phyloP scores from a whole-genome alignment of 495 filamentous ascomycete species.

The Penicillium argentinense region DNA sequence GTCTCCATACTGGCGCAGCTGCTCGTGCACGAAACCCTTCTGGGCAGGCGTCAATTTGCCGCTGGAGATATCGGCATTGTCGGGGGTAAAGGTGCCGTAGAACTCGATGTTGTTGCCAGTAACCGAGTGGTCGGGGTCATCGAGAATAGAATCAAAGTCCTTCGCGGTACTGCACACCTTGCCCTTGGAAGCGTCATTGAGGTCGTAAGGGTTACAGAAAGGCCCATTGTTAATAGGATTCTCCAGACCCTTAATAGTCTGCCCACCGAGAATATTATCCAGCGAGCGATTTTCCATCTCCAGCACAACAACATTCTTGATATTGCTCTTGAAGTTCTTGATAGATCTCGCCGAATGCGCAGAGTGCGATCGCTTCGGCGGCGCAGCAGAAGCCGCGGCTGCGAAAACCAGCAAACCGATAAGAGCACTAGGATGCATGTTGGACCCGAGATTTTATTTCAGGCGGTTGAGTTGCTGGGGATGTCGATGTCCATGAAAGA shows the following conservation, averaged over 20 bases:
- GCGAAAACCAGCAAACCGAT: conserved; percentile 39
- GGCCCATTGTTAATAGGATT: conserved; percentile 47
- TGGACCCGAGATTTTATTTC: not conserved
- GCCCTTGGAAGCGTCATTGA: conserved; percentile 37
- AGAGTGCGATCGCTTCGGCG: conserved; percentile 11
- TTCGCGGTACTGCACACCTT: conserved; percentile 39
- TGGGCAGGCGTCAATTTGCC: conserved; percentile 35
- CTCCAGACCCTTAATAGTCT: conserved; percentile 36
- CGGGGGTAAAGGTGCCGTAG: conserved; percentile 44
- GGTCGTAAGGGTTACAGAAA: conserved; percentile 44
- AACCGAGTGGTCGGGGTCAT: conserved; percentile 53
- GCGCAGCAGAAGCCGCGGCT: conserved; percentile 29
- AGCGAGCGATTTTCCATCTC: conserved; percentile 49
- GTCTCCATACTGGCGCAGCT: conserved; percentile 34
- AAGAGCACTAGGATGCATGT: conserved; percentile 35
- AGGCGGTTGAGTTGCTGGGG: not conserved
- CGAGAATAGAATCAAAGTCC: conserved; percentile 42
- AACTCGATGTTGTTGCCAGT: conserved; percentile 53
- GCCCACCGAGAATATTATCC: conserved; percentile 47
- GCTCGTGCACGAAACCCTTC: conserved; percentile 51
- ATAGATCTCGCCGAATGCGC: conserved; percentile 25
- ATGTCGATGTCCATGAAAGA: no score
- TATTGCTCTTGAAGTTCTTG: conserved; percentile 37
- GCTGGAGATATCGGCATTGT: conserved; percentile 35
- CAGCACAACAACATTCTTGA: conserved; percentile 49